Conservation (phyloP, 768 basidiomycete genomes). For the Paxillus rubicundulus region DNA sequence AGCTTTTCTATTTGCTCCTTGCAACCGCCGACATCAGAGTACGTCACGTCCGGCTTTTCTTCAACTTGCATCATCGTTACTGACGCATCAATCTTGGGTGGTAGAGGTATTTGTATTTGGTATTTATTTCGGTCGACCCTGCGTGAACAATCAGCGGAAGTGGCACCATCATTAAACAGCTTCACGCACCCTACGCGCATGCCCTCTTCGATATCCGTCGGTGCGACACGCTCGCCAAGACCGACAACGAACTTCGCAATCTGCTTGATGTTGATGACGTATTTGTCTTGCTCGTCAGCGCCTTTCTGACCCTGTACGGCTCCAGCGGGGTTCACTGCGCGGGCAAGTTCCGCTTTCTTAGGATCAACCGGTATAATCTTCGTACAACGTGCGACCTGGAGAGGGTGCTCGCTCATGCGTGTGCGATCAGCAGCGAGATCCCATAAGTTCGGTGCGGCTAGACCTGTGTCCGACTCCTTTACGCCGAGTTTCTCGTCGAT, state of each 20-base stretch:
- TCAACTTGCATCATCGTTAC: constrained; percentile 99
- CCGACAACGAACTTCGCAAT: constrained; percentile 99
- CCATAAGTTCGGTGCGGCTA: constrained; percentile 97
- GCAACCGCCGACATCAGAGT: constrained; percentile 96
- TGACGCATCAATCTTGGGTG: constrained; percentile 98
- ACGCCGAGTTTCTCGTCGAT: constrained; percentile 99
- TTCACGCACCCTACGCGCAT: constrained; percentile 94
- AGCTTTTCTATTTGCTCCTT: constrained; percentile 99
- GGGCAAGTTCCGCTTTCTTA: constrained; percentile 72
- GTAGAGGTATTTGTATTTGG: constrained; percentile 97
- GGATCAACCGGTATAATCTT: constrained; percentile 91
- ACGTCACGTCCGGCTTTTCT: constrained; percentile 97
- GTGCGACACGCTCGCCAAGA: constrained; percentile 91
- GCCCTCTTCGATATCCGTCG: constrained; percentile 99
- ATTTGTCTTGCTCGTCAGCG: constrained; percentile 98
- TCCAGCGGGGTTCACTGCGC: constrained; percentile 73
- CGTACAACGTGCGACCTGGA: constrained; percentile 97
- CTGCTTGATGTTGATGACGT: constrained; percentile 99
- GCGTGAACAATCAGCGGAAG: constrained; percentile 9
- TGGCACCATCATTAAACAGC: neutral
- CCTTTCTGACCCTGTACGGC: constrained; percentile 87
- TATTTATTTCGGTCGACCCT: constrained; percentile 97
- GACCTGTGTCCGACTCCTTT: constrained; percentile 97
- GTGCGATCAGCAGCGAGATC: constrained; percentile 91
- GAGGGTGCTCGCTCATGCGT: constrained; percentile 88